Percentiles rank a stretch among this genome's conserved stretches.
Conservation (phyloP, 2,329 filamentous ascomycete species). For the Didymella glomerata region DNA sequence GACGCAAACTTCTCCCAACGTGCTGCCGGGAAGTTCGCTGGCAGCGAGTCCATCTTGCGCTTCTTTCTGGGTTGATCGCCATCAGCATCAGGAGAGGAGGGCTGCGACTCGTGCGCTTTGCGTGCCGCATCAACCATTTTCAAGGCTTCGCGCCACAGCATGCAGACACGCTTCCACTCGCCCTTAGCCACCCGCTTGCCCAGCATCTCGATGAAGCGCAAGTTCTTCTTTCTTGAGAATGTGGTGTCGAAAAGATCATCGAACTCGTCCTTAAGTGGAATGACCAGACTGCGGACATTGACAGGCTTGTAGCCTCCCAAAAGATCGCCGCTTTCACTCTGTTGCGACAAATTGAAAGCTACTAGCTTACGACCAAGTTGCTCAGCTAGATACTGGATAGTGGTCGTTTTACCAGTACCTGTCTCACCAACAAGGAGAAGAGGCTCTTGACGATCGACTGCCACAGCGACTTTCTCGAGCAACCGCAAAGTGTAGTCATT, state of each 20-base stretch:
- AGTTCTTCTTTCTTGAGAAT: conserved; percentile 87
- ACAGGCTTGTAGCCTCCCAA: conserved; percentile 97
- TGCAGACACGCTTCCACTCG: conserved; percentile 87
- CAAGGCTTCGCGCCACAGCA: conserved; percentile 87
- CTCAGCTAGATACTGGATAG: conserved; percentile 89
- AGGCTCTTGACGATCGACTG: conserved; percentile 85
- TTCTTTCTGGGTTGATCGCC: conserved; percentile 77
- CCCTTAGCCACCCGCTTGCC: conserved; percentile 80
- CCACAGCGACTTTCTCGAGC: conserved; percentile 86
- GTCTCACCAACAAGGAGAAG: conserved; percentile 97
- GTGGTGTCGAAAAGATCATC: conserved; percentile 87
- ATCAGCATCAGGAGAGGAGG: conserved; percentile 51
- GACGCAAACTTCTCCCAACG: conserved; percentile 84
- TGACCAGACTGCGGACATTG: conserved; percentile 83
- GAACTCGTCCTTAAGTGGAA: conserved; percentile 93
- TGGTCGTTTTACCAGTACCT: conserved; percentile 96
- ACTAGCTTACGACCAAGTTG: conserved; percentile 85
- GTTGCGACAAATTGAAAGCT: conserved; percentile 95
- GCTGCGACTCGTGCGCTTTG: conserved; percentile 53
- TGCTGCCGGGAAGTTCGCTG: conserved; percentile 63
- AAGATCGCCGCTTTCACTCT: conserved; percentile 96
- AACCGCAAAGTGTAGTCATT: conserved; percentile 85
- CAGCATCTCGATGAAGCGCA: conserved; percentile 79
- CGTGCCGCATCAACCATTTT: conserved; percentile 75
- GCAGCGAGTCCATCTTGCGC: conserved; percentile 65